Evolutionary conservation across 2,329 filamentous ascomycete genomes (phyloP).

Genomic region (Fusarium drepaniforme): DNA sequence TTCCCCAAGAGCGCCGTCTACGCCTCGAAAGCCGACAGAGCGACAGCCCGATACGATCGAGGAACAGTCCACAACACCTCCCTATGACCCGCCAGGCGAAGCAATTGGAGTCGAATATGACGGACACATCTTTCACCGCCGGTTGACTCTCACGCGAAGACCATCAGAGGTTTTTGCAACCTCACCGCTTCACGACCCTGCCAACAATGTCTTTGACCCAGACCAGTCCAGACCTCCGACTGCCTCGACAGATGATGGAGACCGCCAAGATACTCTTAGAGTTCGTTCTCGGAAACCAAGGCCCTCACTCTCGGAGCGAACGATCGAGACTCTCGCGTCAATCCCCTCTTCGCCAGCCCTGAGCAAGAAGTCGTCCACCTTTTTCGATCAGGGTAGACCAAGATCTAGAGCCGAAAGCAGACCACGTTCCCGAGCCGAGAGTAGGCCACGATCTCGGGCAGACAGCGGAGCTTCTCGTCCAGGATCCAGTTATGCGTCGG

Average conservation of each 20-base stretch:
- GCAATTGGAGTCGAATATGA: conserved; percentile 37
- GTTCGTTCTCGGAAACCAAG: conserved; percentile 47
- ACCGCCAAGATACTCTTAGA: conserved; percentile 34
- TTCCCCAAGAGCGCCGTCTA: conserved; percentile 33
- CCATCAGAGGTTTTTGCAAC: conserved; percentile 44
- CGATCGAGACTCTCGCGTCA: conserved; percentile 84
- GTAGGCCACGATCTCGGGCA: conserved; percentile 61
- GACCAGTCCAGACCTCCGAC: conserved; percentile 28
- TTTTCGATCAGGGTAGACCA: conserved; percentile 76
- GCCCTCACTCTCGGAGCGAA: conserved; percentile 83
- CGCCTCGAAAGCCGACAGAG: conserved; percentile 33
- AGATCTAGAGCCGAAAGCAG: conserved; percentile 57
- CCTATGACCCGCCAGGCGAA: conserved; percentile 40
- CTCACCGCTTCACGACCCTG: conserved; percentile 40
- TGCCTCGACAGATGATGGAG: conserved; percentile 38
- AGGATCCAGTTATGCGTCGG: conserved; percentile 72
- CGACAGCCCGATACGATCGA: conserved; percentile 36
- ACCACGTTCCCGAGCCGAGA: conserved; percentile 64
- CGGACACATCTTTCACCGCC: conserved; percentile 40
- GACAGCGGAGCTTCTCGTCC: conserved; percentile 61
- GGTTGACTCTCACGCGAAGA: conserved; percentile 48
- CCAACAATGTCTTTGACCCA: conserved; percentile 32
- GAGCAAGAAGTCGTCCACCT: conserved; percentile 75
- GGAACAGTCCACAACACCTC: conserved; percentile 42
- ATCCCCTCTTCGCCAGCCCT: conserved; percentile 83